phyloP scores from a whole-genome alignment of 1,139 yeast species.

The Lodderomyces oxycetoniae region DNA sequence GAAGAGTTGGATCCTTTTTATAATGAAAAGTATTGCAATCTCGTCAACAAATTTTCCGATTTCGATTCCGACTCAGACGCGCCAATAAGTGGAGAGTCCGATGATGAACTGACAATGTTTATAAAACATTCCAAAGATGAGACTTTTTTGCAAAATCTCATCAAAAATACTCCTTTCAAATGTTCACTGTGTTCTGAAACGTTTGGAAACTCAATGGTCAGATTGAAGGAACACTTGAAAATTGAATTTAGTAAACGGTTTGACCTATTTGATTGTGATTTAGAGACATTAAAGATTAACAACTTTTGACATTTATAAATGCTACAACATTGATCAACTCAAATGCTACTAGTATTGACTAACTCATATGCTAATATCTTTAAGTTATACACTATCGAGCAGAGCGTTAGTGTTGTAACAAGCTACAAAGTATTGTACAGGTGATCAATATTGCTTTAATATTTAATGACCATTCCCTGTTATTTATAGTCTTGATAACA shows the following conservation, averaged over 20 bases:
- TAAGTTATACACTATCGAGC: too few relatives aligned
- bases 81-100: slow-evolving; percentile 7
- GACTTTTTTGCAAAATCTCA: slow-evolving; percentile 22
- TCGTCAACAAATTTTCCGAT: slow-evolving; percentile 1
- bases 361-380: too few relatives aligned
- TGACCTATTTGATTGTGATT: slow-evolving; percentile 1
- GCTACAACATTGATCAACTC: too few relatives aligned
- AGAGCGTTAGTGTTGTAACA: too few relatives aligned
- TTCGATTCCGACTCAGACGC: slow-evolving; percentile 10
- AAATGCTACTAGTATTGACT: too few relatives aligned
- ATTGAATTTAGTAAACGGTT: slow-evolving; percentile 32
- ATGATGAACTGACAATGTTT: slow-evolving; percentile 6
- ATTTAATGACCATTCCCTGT: too few relatives aligned
- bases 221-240: slow-evolving; percentile 46
- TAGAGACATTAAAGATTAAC: too few relatives aligned
- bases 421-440: too few relatives aligned
- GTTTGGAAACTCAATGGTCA: slow-evolving; percentile 44
- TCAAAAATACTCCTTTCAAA: slow-evolving; percentile 36
- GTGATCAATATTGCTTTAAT: too few relatives aligned
- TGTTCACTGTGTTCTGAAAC: slow-evolving; percentile 48
- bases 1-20: slow-evolving; percentile 19
- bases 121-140: slow-evolving; percentile 10
- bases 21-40: slow-evolving; percentile 9
- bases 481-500: too few relatives aligned
- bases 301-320: too few relatives aligned